Base-by-base conservation (phyloP, 768 basidiomycete species). In the Mycena kentingensis region DNA sequence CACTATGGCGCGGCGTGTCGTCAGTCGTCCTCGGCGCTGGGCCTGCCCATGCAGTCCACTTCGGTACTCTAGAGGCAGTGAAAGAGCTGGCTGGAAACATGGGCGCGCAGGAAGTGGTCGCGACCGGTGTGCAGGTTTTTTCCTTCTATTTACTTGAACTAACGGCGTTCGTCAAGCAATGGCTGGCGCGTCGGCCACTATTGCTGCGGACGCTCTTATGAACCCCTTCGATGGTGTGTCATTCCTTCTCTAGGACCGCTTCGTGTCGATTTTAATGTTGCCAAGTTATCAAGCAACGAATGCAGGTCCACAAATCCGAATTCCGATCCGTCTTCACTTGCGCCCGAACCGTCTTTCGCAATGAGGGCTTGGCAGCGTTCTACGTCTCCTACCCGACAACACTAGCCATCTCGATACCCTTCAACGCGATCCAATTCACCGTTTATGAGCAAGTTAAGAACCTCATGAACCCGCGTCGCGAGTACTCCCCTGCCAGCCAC, bases 321-420 rank as follows among this genome's bases (percentile, higher is more conserved):
- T 94, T 93, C 71, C 87, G 87, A 38, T 92, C 90, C 31, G 91
- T 95, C 36, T 73, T 87, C 59, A 81, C 83, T n/a, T 94, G 93
- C 61, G 92, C 94, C 51, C 80, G 80, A 21, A 85, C 86, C 12
- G 89, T 99, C 46, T 93, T 93, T 72, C 80, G 72, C 37, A 84
- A 74, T 29, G 97, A 99, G 72, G 97, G 97, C 32, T 67, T 97
- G 39, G 63, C 73, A 31, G 97, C 97, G 8, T 98, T 99, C 78
- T 99, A 98, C 71, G 85, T 99, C 52, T 99, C 97, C 4, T 99
- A 99, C 71, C 97, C 97, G 19, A 99, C 97, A 15, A 99, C 97
- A 4, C 78, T 99, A 62, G 91, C 84, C 58, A 98, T 99, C 79
- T 87, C 92, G 38, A 90, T 99, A 53, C 97, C 97, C 2, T 98